These are phyloP conservation scores for Yamadazyma laniorum DNA, from an alignment of 805 yeast species.

Conservation along the genomic window DNA sequence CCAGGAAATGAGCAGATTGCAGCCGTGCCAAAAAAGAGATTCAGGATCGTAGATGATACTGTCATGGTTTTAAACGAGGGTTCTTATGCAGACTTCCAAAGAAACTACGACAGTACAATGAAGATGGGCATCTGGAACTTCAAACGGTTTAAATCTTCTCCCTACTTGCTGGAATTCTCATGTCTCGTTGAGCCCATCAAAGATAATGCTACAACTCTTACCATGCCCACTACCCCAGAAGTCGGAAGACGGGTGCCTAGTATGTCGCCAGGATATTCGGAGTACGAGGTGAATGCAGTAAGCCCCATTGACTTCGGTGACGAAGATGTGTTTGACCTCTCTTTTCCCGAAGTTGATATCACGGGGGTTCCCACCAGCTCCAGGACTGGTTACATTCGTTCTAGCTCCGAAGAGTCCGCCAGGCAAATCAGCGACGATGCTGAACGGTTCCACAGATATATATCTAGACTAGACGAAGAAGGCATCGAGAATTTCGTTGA, in stretches of 20 bases:
- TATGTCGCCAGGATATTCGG: background rate
- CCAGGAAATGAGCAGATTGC: background rate
- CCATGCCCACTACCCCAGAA: conserved; percentile 4
- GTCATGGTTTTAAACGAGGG: background rate
- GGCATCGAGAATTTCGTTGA: background rate
- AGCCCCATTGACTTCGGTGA: background rate
- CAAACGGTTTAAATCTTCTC: background rate
- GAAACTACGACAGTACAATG: background rate
- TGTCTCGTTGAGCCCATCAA: too few species aligned
- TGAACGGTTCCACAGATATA: conserved; percentile 1
- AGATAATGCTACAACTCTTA: background rate
- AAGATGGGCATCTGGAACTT: background rate
- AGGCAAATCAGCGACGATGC: background rate
- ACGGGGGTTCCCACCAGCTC: conserved; percentile 9
- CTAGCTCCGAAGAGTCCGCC: background rate
- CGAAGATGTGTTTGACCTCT: conserved; percentile 18
- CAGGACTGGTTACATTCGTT: background rate
- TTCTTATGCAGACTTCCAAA: background rate
- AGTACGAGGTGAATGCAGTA: background rate
- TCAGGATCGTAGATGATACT: background rate
- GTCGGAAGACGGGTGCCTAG: background rate
- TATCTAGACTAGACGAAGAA: background rate
- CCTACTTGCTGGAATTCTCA: background rate
- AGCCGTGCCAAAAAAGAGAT: background rate
- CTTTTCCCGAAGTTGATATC: conserved; percentile 21